These are phyloP conservation scores for Trichoderma sp. DNA, from an alignment of 2,329 filamentous ascomycete species.

Conservation along the genomic window DNA sequence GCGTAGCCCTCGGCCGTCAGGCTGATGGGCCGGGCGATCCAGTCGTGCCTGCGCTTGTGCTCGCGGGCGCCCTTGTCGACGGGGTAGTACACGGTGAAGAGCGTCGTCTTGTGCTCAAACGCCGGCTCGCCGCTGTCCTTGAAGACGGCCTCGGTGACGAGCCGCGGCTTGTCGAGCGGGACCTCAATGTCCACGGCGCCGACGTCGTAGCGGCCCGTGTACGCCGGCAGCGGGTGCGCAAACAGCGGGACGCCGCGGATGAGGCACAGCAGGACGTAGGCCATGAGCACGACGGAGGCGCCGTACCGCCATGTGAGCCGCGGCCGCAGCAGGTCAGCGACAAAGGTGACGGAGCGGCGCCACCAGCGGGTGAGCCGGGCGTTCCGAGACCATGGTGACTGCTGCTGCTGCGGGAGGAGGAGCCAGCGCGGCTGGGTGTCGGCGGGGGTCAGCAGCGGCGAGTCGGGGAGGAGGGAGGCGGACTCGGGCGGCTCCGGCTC, in stretches of 20 bases:
- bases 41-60: conserved; percentile 43
- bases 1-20: conserved; percentile 52
- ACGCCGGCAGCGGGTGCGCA: conserved; percentile 48
- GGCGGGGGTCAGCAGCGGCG: conserved; percentile 22
- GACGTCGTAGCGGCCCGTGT: conserved; percentile 49
- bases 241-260: conserved; percentile 47
- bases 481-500: neutral
- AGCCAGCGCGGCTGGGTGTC: conserved; percentile 27
- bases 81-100: conserved; percentile 56
- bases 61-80: conserved; percentile 37
- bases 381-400: conserved; percentile 23
- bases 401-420: neutral
- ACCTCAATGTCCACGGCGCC: conserved; percentile 53
- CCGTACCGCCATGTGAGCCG: conserved; percentile 43
- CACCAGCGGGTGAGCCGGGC: conserved; percentile 13
- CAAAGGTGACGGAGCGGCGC: conserved; percentile 21
- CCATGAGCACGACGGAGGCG: conserved; percentile 33
- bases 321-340: conserved; percentile 35
- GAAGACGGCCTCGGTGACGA: conserved; percentile 41
- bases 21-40: conserved; percentile 49
- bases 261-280: conserved; percentile 47
- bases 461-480: conserved; percentile 22
- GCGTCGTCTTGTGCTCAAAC: conserved; percentile 51
- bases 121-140: conserved; percentile 43
- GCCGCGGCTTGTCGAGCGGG: conserved; percentile 41